Evolutionary conservation across 345 rosid genomes (phyloP), one percentile per base, ranked within the genome.

Genomic region (Linum tenue): DNA sequence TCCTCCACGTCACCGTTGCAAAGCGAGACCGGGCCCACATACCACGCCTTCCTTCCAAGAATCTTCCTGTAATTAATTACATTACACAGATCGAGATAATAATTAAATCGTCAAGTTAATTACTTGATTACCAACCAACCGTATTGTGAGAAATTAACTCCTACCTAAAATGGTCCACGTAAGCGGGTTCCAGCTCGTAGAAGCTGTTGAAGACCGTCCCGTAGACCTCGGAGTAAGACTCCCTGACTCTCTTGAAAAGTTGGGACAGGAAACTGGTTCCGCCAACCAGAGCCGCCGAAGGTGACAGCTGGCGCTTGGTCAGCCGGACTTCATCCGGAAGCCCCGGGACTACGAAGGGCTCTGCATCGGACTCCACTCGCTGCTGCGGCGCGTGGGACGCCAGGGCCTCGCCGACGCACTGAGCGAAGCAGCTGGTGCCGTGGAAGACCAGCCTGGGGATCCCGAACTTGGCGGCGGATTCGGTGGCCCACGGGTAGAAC

Each of bases 401-500:
- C 12, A 85, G n/a, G 50, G 71, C 72, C 6, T 76, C 64, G 0
- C 5, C 3, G 37, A 68, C 63, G 14, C 69, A 77, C 39, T 69
- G 11, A 1, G 85, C 55, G 69, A 86, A 82, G 71, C 65, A 70
- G 39, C 85, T 51, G 4, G 74, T 72, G 58, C 90, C 90, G 68
- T 76, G 81, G 64, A 87, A 85, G 12, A 83, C 79, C 64, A 81
- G 38, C 39, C 86, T 77, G 4, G 94, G 90, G 12, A 83, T 65
- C 22, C 76, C 70, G 14, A 48, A 80, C 60, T 77, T 76, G 35
- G 68, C 75, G 9, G 86, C 81, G 11, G 64, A 64, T n/a, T 81
- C 78, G 0, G 78, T 77, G 4, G 82, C 73, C 90, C 90, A 87
- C 0, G 84, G 84, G 64, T 78, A 84, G 81, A 81, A 83, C 76